Evolutionary conservation across 2,329 filamentous ascomycete genomes (phyloP).

Genomic region (Monosporascus sp.): DNA sequence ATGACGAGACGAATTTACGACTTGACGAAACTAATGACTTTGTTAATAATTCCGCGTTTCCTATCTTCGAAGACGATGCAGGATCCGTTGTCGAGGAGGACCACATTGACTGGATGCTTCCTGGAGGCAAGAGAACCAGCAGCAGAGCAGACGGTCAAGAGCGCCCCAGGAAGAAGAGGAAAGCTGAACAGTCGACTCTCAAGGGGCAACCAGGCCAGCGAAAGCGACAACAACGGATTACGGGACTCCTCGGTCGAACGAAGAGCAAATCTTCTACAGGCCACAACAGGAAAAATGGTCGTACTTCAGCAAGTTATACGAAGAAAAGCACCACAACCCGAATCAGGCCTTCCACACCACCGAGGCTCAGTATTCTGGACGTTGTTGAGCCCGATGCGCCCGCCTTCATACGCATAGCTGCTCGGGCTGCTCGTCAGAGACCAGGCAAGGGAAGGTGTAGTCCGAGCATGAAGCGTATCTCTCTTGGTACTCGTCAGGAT

Average conservation of each 20-base stretch:
- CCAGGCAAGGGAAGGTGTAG: constrained; percentile 48
- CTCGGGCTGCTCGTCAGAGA: constrained; percentile 47
- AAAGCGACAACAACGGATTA: constrained; percentile 28
- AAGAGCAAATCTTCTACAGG: constrained; percentile 10
- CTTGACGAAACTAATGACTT: constrained; percentile 8
- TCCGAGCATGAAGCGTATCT: constrained; percentile 51
- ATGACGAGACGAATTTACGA: constrained; percentile 25
- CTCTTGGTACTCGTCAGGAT: constrained; percentile 55
- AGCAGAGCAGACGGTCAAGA: constrained; percentile 15
- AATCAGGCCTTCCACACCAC: constrained; percentile 25
- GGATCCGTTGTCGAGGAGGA: constrained; percentile 46
- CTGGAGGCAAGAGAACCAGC: constrained; percentile 36
- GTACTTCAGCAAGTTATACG: constrained; percentile 3
- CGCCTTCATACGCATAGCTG: constrained; percentile 55
- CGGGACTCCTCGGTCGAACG: constrained; percentile 17
- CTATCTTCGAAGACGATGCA: constrained; percentile 28
- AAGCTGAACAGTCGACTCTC: constrained; percentile 26
- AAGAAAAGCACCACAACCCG: constrained; percentile 6
- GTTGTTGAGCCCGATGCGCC: constrained; percentile 49
- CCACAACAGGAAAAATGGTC: neutral
- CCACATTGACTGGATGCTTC: constrained; percentile 45
- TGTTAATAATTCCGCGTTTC: constrained; percentile 4
- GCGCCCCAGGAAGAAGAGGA: constrained; percentile 25
- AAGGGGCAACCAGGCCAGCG: constrained; percentile 17
- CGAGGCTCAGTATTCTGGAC: constrained; percentile 56